Base-by-base conservation (phyloP, 495 filamentous ascomycete species). In the Aspergillus ellipticus region DNA sequence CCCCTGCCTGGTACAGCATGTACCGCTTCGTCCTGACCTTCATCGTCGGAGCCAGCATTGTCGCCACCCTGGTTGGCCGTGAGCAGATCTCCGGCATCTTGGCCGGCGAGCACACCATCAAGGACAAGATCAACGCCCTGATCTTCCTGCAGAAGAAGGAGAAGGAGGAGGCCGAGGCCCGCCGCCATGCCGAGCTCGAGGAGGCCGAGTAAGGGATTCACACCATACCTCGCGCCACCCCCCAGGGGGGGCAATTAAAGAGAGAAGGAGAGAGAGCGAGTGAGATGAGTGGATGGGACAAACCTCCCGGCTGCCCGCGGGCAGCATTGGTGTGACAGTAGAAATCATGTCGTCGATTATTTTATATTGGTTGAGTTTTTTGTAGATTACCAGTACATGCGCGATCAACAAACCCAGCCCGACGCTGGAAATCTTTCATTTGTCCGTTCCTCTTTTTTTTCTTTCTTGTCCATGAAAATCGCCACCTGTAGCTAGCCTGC, bases 11-110 rank as follows among this genome's bases (percentile, higher is more conserved):
- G 94, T 98, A 97, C 71, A 81, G 79, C 60, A 89, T 85, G 37
- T 98, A 98, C 77, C 90, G 94, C 50, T 98, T 97, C 70, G 88
- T 97, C 10, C 80, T 98, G 68, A 97, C 94, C 16, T 95, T 95
- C 69, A 73, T 98, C 28, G 94, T 97, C 52, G 95, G 94, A 42
- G 81, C 81, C 43, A 88, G 87, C 61, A 92, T 97, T 61, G 82
- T 95, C n/a, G 76, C 90, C 57, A 92, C 83, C 58, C 78, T 98
- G 65, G 80, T 97, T 61, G 92, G 90, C 35, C 82, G 94, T 55
- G 89, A 92, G 62, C 85, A 93, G 70, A 88, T 98, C 65, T 84
- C 83, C 51, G 82, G 87, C 55, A 73, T 71, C 39, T 62, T 85
- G 47, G 59, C 64, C 53, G 35, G 62, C 16, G 70, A 73, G 70